Conservation (phyloP, 2,329 filamentous ascomycete species). For the Colletotrichum aenigma region DNA sequence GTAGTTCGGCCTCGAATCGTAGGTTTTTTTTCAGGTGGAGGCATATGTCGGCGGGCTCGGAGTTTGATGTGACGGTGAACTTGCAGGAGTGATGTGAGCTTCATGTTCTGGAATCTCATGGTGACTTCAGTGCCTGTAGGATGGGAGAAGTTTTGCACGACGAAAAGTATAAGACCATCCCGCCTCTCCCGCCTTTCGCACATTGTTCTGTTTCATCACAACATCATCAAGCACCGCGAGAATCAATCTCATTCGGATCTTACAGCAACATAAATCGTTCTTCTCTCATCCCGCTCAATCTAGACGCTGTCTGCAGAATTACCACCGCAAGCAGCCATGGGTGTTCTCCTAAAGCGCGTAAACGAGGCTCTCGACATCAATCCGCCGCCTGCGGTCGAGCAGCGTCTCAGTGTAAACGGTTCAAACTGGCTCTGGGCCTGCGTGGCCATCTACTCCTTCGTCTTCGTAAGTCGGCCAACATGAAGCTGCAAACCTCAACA, state of each 20-base stretch:
- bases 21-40: neutral
- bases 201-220: neutral
- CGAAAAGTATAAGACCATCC: constrained; percentile 2
- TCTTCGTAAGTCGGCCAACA: constrained; percentile 42
- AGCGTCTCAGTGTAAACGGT: constrained; percentile 46
- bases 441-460: constrained; percentile 50
- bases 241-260: neutral
- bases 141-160: neutral
- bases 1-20: neutral
- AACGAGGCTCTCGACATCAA: constrained; percentile 55
- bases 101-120: neutral
- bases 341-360: constrained; percentile 30
- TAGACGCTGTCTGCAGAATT: neutral
- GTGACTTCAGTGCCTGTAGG: neutral
- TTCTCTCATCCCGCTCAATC: neutral
- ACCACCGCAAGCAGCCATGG: constrained; percentile 29
- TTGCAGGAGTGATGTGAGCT: neutral
- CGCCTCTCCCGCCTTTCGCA: neutral
- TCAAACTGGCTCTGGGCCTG: constrained; percentile 62
- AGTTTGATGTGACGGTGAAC: neutral
- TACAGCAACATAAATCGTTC: neutral
- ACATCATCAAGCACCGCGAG: neutral
- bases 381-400: constrained; percentile 42
- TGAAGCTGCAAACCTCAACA: neutral
- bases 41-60: neutral